Evolutionary conservation across 169 alveolate genomes (phyloP), one percentile per base, ranked within the genome.

Genomic region (Cryptosporidium xiaoi): DNA sequence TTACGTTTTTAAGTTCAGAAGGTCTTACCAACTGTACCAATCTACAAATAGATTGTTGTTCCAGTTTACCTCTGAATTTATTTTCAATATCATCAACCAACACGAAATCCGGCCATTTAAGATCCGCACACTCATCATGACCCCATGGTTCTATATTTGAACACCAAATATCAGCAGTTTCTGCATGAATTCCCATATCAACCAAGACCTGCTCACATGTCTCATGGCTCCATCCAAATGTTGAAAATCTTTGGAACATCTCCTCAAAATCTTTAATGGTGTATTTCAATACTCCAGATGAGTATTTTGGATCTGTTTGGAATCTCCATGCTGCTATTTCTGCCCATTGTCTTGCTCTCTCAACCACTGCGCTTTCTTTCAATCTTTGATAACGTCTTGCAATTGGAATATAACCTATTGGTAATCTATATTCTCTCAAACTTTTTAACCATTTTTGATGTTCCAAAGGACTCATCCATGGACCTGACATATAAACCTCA

Each of bases 61-160:
- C 87, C 15, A 77, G 87, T 51, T 77, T 77, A 3, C 87, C 87
- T 44, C 71, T 40, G 64, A 77, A 77, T 33, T 20, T 60, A 40
- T 55, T 62, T 24, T 77, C 87, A 77, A 77, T 77, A 29, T 77
- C 87, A 34, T 62, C 87, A 10, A 62, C 87, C 15, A 77, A 31
- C 36, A 77, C 87, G 20, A 77, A 77, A 62, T 77, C 87, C 20
- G 71, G 51, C 87, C 87, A 77, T 20, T 65, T 18, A 0, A 77
- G 44, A 44, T 77, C 87, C 18, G 87, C 87, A 60, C 87, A 77
- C 51, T 77, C 87, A 60, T 77, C 87, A 36, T 77, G 71, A 27
- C 87, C 87, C 87, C 87, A 77, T 18, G 87, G 87, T 50, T 77
- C 87, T 60, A 77, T 62, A 60, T 77, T 77, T 15, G 87, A 58